Conservation (phyloP, 192 early-diverging fungal species). For the Umbelopsis isabellina region DNA sequence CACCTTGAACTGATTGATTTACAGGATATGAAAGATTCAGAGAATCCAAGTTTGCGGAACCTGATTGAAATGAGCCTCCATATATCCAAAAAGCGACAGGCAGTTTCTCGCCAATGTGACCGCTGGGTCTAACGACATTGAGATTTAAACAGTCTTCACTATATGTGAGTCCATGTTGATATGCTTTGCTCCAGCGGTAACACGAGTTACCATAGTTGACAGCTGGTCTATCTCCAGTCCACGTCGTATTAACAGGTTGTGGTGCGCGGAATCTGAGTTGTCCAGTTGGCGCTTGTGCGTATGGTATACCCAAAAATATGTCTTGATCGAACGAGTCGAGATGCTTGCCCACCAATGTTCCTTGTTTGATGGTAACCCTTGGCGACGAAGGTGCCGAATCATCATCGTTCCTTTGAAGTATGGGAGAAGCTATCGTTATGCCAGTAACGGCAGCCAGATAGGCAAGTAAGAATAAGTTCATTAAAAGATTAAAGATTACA, state of each 20-base stretch:
- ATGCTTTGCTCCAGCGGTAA: slow-evolving; percentile 20
- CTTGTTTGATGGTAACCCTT: neutral
- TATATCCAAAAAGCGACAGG: slow-evolving; percentile 61
- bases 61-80: slow-evolving; percentile 10
- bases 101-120: slow-evolving; percentile 26
- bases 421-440: neutral
- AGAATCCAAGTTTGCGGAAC: neutral
- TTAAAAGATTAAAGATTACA: neutral
- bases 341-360: slow-evolving; percentile 12
- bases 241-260: neutral
- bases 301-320: slow-evolving; percentile 54
- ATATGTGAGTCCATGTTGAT: slow-evolving; percentile 28
- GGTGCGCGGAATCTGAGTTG: slow-evolving; percentile 48
- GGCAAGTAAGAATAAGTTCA: neutral
- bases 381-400: neutral
- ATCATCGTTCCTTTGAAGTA: neutral
- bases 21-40: slow-evolving; percentile 18
- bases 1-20: slow-evolving; percentile 8
- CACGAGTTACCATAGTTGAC: slow-evolving; percentile 24
- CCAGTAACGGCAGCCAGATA: neutral
- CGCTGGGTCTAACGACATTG: slow-evolving; percentile 53
- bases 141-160: slow-evolving; percentile 59
- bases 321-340: slow-evolving; percentile 2
- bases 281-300: slow-evolving; percentile 47
- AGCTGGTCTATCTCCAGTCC: neutral